These are phyloP conservation scores for Takashimella koratensis DNA, from an alignment of 1,284 basidiomycete genomes.

Conservation along the genomic window DNA sequence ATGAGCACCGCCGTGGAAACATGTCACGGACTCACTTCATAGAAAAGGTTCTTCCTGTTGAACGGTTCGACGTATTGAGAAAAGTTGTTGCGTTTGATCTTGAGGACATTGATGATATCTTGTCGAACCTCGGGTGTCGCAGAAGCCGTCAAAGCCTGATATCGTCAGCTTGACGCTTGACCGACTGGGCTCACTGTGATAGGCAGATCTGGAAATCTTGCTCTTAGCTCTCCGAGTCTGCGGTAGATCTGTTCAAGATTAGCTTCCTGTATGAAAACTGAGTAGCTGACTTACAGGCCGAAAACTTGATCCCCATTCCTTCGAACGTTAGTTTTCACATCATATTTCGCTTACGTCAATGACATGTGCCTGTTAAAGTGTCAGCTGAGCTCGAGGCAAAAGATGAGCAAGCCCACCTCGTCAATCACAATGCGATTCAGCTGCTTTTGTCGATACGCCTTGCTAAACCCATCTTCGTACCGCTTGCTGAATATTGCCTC, in stretches of 20 bases:
- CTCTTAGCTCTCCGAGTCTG: slow-evolving; percentile 65
- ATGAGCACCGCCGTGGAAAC: background rate
- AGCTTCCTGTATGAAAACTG: background rate
- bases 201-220: slow-evolving; percentile 65
- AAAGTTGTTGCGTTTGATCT: slow-evolving; percentile 50
- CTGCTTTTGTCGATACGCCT: slow-evolving; percentile 56
- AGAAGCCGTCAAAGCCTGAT: slow-evolving; percentile 48
- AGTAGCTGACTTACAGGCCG: slow-evolving; percentile 48
- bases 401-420: slow-evolving; percentile 57
- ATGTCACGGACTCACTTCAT: slow-evolving; percentile 61
- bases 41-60: slow-evolving; percentile 74
- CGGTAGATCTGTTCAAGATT: slow-evolving; percentile 58
- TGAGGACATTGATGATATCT: slow-evolving; percentile 62
- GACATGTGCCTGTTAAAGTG: slow-evolving; percentile 64
- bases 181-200: slow-evolving; percentile 64
- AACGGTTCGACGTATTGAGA: slow-evolving; percentile 69
- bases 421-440: slow-evolving; percentile 72
- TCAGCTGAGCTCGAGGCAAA: slow-evolving; percentile 3
- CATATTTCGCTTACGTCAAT: slow-evolving; percentile 60
- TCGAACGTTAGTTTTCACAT: background rate
- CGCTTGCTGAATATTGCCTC: slow-evolving; percentile 63
- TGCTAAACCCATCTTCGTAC: slow-evolving; percentile 56
- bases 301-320: slow-evolving; percentile 85
- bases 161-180: background rate
- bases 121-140: slow-evolving; percentile 59